Evolutionary conservation across 495 filamentous ascomycete genomes (phyloP).

Genomic region (Endocarpon pusillum): DNA sequence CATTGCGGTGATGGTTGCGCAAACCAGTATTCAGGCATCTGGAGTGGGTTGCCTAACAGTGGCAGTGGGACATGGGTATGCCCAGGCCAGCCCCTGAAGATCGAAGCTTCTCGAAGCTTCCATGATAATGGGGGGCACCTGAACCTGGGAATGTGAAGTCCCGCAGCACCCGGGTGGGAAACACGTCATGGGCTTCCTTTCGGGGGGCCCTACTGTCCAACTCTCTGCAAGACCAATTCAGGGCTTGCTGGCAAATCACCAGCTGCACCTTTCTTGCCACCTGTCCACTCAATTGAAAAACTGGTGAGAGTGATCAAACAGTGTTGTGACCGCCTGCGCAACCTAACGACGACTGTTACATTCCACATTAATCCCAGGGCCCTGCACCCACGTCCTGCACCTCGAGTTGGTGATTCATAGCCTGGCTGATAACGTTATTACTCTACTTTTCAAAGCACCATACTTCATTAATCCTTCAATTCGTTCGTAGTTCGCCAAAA

Average conservation of each 20-base stretch:
- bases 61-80: too few relatives aligned
- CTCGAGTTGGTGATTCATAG: too few relatives aligned
- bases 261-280: background rate
- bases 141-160: background rate
- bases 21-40: too few relatives aligned
- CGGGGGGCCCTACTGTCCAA: background rate
- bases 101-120: constrained; percentile 2
- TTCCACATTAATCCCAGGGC: background rate
- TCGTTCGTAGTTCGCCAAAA: too few relatives aligned
- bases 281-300: background rate
- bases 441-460: background rate
- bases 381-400: too few relatives aligned
- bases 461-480: background rate
- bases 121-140: background rate
- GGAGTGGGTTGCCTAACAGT: too few relatives aligned
- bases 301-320: background rate
- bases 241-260: background rate
- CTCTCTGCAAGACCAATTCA: background rate
- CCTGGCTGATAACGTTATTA: background rate
- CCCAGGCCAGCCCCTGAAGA: too few relatives aligned
- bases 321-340: background rate
- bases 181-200: background rate
- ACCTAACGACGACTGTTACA: background rate
- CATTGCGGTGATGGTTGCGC: too few relatives aligned
- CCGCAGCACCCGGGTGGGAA: background rate